Evolutionary conservation across 768 basidiomycete genomes (phyloP), one percentile per base, ranked within the genome.

Genomic region (Inosperma sp.): DNA sequence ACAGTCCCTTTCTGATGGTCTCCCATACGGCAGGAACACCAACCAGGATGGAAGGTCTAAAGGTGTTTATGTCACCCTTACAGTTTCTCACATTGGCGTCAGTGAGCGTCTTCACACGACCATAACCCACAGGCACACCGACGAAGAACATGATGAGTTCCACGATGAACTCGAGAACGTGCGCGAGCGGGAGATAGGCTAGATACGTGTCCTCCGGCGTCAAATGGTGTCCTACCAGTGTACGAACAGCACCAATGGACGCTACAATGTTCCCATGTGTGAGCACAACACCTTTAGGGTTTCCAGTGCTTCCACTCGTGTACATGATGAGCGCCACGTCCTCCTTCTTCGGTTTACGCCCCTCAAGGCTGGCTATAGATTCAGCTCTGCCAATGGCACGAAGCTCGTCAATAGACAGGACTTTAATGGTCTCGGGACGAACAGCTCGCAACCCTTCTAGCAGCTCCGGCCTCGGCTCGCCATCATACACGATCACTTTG

Each of bases 11-110:
- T 53, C 94, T 84, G 57, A 97, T 97, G 48, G 82, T 85, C 69
- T 99, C 95, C 93, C 93, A 99, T 1, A 98, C 88, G 2, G 93
- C 90, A 2, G 95, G 95, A 2, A 98, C 95, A 47, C 93, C 95
- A 46, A 91, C 81, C 80, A 98, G 84, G 69, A 96, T 84, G n/a
- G 83, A 78, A 6, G 95, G 95, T 35, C 75, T 71, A 75, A 96
- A 88, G 10, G 83, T 76, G 46, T 75, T 74, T 61, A 99, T 82
- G 64, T 98, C 95, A 42, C 95, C 95, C 51, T 85, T 79, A 63
- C 78, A 79, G 35, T 89, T 85, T 36, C 93, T 82, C 16, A 95
- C 91, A n/a, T 85, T 90, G 2, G 84, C 80, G 62, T 97, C 94
- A 3, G 95, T 97, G 56, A 98, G 79, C 5, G 95, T 99, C 82